Evolutionary conservation across 768 basidiomycete genomes (phyloP).

Genomic region (Sporobolomyces phaffii): DNA sequence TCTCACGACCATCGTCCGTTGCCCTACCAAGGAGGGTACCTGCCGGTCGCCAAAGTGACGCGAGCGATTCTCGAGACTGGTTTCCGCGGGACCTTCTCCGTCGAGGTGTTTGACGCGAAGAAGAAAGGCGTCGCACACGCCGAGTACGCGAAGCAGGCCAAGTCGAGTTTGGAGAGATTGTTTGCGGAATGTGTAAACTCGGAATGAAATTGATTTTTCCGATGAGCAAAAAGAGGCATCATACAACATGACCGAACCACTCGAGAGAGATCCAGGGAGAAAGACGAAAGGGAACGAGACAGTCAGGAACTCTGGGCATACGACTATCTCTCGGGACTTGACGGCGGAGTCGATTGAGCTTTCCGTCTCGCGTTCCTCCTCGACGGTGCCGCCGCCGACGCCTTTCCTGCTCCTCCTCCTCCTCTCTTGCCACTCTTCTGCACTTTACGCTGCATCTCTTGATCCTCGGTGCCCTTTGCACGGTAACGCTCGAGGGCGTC

Average conservation of each 20-base stretch:
- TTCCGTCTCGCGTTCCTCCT: conserved; percentile 1
- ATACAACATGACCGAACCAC: not conserved
- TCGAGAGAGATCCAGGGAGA: not conserved
- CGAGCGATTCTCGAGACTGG: conserved; percentile 37
- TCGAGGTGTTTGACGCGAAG: conserved; percentile 38
- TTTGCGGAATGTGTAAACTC: not conserved
- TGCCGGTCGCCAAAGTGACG: conserved; percentile 34
- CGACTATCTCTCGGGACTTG: conserved; percentile 7
- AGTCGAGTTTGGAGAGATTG: conserved; percentile 1
- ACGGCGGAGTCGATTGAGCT: conserved; percentile 11
- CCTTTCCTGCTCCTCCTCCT: not conserved
- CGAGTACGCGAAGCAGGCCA: conserved; percentile 17
- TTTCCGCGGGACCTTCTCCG: conserved; percentile 36
- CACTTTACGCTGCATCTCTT: conserved; percentile 51
- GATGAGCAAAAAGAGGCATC: too few species aligned
- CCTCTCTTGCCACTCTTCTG: conserved; percentile 23
- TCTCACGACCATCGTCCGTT: conserved; percentile 35
- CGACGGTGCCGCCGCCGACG: not conserved
- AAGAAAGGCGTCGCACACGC: conserved; percentile 9
- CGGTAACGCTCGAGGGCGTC: conserved; percentile 73
- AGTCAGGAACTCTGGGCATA: not conserved
- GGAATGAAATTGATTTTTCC: not conserved
- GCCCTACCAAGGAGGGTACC: conserved; percentile 34
- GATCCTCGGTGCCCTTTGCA: conserved; percentile 81
- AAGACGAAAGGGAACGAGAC: conserved; percentile 5